A percentile compares a stretch with the other conserved stretches of the same genome.
Conservation (phyloP, 192 early-diverging fungal genomes). For the Coemansia sp. region DNA sequence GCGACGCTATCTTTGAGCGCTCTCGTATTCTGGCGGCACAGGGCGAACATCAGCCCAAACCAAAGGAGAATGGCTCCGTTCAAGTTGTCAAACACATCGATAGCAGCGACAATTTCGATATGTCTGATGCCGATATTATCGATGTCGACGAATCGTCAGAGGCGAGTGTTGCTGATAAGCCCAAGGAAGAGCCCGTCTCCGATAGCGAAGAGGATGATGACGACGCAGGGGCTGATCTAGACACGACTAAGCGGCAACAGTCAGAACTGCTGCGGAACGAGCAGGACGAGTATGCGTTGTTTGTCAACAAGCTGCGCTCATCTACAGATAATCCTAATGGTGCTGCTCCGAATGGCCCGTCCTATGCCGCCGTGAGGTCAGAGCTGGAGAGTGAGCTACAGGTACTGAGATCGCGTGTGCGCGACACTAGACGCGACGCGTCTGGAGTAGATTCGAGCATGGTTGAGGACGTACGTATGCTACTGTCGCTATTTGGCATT, state of each 20-base stretch:
- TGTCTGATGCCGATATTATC: background rate
- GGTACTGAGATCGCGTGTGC: slow-evolving; percentile 34
- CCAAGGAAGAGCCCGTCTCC: slow-evolving; percentile 1
- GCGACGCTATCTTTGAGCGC: slow-evolving; percentile 8
- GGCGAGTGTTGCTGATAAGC: background rate
- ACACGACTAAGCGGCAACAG: slow-evolving; percentile 19
- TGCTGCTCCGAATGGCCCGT: background rate
- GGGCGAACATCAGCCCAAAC: background rate
- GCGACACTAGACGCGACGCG: slow-evolving; percentile 37
- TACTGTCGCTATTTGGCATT: slow-evolving; percentile 89
- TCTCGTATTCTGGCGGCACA: slow-evolving; percentile 1
- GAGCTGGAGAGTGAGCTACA: slow-evolving; percentile 42
- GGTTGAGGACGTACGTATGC: slow-evolving; percentile 62
- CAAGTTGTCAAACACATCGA: background rate
- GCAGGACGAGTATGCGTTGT: slow-evolving; percentile 68
- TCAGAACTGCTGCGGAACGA: slow-evolving; percentile 50
- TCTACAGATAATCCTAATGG: background rate
- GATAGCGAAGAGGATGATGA: slow-evolving; percentile 26
- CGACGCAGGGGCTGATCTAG: slow-evolving; percentile 56
- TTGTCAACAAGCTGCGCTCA: slow-evolving; percentile 48
- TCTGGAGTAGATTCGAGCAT: slow-evolving; percentile 46
- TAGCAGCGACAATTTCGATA: background rate
- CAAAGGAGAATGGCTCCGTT: background rate
- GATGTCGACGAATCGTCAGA: background rate
- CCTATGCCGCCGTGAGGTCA: slow-evolving; percentile 24